Evolutionary conservation across 768 basidiomycete genomes (phyloP), one percentile per base, ranked within the genome.

Genomic region (Terana coerulea): DNA sequence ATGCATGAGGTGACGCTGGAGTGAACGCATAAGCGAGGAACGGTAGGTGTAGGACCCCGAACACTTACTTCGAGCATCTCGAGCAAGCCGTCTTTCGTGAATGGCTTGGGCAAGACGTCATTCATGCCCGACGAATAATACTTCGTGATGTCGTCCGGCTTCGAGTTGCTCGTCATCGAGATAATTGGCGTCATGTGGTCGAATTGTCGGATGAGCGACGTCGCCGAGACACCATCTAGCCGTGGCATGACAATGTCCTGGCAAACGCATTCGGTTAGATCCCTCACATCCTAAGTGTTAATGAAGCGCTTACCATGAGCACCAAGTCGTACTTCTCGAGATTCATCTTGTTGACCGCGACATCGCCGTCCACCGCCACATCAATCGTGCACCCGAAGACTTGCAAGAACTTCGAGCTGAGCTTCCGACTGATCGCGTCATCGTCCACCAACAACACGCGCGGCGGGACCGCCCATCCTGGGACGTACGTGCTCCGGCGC

Each of bases 181-280:
- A 98, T 97, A 66, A 98, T 98, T 4, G 95, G 95, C 35, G 95
- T 97, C 73, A 86, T 87, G 52, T 84, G 83, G 71, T 98, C 94
- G 64, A 98, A 98, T 70, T 94, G 91, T 15, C 95, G 79, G 59
- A 98, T 97, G 60, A 98, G 68, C 51, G 85, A 91, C 31, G 95
- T 98, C 9, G 95, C 95, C 3, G 86, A 85, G 24, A 94, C 83
- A 25, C 93, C 92, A 56, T 93, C 86, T 60, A 91, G 72, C 65
- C 88, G 87, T 2, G 88, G 86, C 88, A 98, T 95, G 53, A 97
- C 91, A 54, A 98, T 97, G 61, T 98, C 95, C 91, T 93, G 58
- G 11, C 19, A 2, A 51, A 5, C 29, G 19, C 21, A 44, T 7
- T 8, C 22, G 52, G 52, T 51, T 33, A 54, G 19, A 47, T 41